Evolutionary conservation across 2,329 filamentous ascomycete species (phyloP), one percentile per base, ranked within the genome.

Genomic region (Talaromyces pinophilus): DNA sequence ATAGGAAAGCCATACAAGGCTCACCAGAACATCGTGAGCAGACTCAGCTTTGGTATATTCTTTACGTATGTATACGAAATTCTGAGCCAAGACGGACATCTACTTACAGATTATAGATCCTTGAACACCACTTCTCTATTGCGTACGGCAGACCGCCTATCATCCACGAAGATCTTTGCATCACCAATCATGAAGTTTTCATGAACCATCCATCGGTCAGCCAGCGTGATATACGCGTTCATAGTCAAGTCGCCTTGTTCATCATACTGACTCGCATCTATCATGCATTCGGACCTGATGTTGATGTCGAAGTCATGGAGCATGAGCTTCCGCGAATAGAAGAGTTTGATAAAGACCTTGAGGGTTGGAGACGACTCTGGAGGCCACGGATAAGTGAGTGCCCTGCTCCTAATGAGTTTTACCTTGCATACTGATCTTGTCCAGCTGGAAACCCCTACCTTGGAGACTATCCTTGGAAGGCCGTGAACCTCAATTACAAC

Each of bases 381-480:
- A 67, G 75, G 30, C 75, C 76, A 48, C 75, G 77, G 33, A 70
- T 79, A 70, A 72, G 77, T 79, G 71, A 65, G 71, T 35, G 17
- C 13, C 25, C 8, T 63, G 11, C 13, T 54, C 19, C 62, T 17
- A 33, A 5, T 25, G 33, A 4, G 3, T 15, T 10, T 11, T 62
- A 57, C 7, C 42, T 64, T 33, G 59, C 17, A 25, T 19, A 35
- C 57, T 38, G 50, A 54, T 30, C 35, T 35, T n/a, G 17, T 62
- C 35, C 65, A 84, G 82, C 75, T 57, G 79, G 79, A 38, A 82
- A 82, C 67, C 77, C 78, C 64, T 79, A 82, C 68, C 77, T 85
- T 42, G 79, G 81, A 46, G 76, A 79, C 61, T 85, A 84, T 70
- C 83, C 83, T 22, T 79, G 81, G 63, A 83, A 83, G 72, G 82